These are phyloP conservation scores for Botrytis deweyae DNA, from an alignment of 2,329 filamentous ascomycete genomes.

Conservation along the genomic window DNA sequence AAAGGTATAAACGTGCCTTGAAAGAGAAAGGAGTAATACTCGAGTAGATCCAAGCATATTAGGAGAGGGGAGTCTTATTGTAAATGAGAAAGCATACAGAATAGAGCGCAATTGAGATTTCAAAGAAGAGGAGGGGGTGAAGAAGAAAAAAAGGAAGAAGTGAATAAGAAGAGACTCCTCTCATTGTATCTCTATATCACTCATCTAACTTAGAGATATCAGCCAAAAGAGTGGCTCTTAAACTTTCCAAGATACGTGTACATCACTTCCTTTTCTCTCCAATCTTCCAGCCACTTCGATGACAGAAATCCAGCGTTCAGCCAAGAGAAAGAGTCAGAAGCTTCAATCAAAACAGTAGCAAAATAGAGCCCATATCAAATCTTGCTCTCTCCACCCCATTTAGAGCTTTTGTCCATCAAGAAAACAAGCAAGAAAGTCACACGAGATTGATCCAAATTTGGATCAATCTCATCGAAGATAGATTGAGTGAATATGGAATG, in stretches of 20 bases:
- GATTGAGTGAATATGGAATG: background rate
- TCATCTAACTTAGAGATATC: background rate
- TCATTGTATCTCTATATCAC: background rate
- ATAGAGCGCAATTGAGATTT: background rate
- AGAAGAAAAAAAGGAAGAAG: background rate
- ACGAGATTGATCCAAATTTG: no score
- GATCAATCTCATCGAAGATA: background rate
- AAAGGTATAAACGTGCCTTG: background rate
- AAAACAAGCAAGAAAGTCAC: background rate
- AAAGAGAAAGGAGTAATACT: background rate
- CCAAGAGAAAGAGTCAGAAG: background rate
- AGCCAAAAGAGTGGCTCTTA: background rate
- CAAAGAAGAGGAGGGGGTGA: background rate
- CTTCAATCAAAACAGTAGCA: background rate
- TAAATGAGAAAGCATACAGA: background rate
- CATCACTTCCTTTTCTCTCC: background rate
- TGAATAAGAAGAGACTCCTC: background rate
- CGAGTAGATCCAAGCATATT: background rate
- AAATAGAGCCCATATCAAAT: background rate
- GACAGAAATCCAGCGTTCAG: background rate
- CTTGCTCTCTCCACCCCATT: background rate
- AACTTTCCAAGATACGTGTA: background rate
- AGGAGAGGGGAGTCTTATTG: background rate
- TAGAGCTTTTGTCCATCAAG: background rate
- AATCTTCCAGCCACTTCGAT: background rate